phyloP scores from a whole-genome alignment of 2,329 filamentous ascomycete genomes.

The Sporothrix sp. region DNA sequence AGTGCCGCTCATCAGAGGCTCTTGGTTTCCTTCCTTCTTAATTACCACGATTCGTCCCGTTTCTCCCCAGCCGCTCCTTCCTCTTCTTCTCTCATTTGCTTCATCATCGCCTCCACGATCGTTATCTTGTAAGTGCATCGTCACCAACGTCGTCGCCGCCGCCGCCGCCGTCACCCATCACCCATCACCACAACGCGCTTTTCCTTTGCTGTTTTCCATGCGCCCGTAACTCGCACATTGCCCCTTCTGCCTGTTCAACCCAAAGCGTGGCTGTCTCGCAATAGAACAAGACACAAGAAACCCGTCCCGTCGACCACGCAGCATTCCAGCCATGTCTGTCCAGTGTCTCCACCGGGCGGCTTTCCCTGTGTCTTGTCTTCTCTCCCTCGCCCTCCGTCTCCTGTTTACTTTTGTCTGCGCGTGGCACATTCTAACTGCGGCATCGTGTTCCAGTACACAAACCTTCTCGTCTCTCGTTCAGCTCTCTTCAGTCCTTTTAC shows the following conservation, averaged over 20 bases:
- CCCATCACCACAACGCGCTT: no score
- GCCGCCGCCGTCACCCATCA: no score
- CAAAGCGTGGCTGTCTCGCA: slow-evolving; percentile 3
- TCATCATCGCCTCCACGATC: not conserved
- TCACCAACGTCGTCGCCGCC: no score
- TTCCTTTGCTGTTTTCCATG: not conserved
- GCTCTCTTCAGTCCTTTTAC: not conserved
- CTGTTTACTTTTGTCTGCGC: not conserved
- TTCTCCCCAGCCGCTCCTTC: not conserved
- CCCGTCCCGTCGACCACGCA: not conserved
- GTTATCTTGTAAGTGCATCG: slow-evolving; percentile 5
- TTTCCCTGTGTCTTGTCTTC: not conserved
- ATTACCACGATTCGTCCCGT: not conserved
- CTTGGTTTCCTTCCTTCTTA: not conserved
- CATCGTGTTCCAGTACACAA: not conserved
- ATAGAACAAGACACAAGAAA: slow-evolving; percentile 7
- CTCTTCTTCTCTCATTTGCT: not conserved
- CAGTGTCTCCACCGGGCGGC: no score
- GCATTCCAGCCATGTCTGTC: not conserved
- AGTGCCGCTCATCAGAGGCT: no score
- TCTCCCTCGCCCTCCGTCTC: not conserved
- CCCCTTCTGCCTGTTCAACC: slow-evolving; percentile 3
- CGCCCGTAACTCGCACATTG: not conserved
- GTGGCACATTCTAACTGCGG: no score
- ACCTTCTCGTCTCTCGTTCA: slow-evolving; percentile 10